Percentiles rank a stretch among this genome's conserved stretches.
phyloP scores from a whole-genome alignment of 2,329 filamentous ascomycete species.

The Rachicladosporium sp. region DNA sequence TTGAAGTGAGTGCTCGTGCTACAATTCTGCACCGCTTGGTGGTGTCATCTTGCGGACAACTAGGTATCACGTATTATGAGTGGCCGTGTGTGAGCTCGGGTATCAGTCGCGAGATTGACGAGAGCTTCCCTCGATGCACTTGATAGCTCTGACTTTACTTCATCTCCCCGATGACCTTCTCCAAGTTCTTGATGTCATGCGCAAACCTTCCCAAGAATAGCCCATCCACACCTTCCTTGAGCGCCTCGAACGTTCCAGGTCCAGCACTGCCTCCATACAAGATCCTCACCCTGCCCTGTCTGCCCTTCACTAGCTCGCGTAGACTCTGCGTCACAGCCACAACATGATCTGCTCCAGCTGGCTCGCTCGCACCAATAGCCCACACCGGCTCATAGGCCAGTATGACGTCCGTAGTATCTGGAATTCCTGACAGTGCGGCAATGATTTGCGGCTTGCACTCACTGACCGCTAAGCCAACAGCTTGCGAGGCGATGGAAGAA shows the following conservation, averaged over 20 bases:
- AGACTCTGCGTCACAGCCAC: conserved; percentile 56
- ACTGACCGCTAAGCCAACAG: conserved; percentile 46
- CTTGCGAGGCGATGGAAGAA: conserved; percentile 31
- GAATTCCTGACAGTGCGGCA: conserved; percentile 49
- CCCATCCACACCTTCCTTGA: conserved; percentile 62
- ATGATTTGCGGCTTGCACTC: conserved; percentile 57
- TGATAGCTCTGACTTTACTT: background rate
- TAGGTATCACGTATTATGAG: too few species aligned
- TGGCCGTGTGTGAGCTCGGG: too few species aligned
- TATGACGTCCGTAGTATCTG: conserved; percentile 54
- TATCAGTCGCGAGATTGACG: too few species aligned
- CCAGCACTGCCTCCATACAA: conserved; percentile 77
- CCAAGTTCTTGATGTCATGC: conserved; percentile 61
- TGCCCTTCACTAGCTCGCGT: conserved; percentile 40
- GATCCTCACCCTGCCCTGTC: conserved; percentile 51
- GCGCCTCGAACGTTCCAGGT: conserved; percentile 57
- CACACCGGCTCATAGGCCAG: conserved; percentile 82
- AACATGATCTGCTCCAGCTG: conserved; percentile 61
- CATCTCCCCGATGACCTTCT: conserved; percentile 61
- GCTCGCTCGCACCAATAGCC: conserved; percentile 67
- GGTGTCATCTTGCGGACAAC: too few species aligned
- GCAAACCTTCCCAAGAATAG: conserved; percentile 72
- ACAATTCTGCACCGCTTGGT: too few species aligned
- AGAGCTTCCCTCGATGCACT: too few species aligned
- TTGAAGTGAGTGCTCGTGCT: too few species aligned